These are phyloP conservation scores for Diplosphaera chodatii DNA, from an alignment of 139 green algal species.

Conservation along the genomic window DNA sequence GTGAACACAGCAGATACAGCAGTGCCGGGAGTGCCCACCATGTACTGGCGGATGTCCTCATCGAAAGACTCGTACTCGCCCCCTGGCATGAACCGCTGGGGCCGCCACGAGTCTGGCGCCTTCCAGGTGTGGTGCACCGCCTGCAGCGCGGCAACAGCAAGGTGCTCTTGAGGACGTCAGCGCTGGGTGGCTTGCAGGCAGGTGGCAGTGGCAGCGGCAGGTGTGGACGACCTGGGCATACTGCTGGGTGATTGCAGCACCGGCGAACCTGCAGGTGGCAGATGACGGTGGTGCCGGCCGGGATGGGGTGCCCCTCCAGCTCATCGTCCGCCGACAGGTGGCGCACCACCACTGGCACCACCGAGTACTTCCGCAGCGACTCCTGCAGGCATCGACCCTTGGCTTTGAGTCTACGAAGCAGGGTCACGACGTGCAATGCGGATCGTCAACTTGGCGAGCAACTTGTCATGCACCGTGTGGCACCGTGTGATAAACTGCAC, in stretches of 20 bases:
- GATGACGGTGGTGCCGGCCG: constrained; percentile 57
- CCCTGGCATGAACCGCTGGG: constrained; percentile 79
- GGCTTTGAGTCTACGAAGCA: no score
- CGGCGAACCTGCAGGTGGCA: constrained; percentile 45
- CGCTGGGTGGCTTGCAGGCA: no score
- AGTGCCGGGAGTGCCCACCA: constrained; percentile 25
- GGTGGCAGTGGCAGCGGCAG: no score
- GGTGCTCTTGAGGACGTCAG: no score
- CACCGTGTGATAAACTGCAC: background rate
- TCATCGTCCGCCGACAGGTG: constrained; percentile 52
- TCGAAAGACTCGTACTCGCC: constrained; percentile 82
- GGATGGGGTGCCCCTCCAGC: constrained; percentile 63
- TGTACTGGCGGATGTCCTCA: constrained; percentile 70
- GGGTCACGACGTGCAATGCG: no score
- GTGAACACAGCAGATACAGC: background rate
- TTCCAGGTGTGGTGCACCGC: constrained; percentile 79
- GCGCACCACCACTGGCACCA: constrained; percentile 90
- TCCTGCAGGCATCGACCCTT: no score
- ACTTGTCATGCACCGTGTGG: no score
- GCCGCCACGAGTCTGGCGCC: constrained; percentile 62
- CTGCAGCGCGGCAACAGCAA: no score
- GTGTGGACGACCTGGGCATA: no score
- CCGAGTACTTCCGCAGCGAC: constrained; percentile 70
- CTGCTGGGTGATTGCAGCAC: background rate
- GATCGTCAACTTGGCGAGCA: no score